Conservation (phyloP, 2,329 filamentous ascomycete species). For the Clonostachys byssicola region DNA sequence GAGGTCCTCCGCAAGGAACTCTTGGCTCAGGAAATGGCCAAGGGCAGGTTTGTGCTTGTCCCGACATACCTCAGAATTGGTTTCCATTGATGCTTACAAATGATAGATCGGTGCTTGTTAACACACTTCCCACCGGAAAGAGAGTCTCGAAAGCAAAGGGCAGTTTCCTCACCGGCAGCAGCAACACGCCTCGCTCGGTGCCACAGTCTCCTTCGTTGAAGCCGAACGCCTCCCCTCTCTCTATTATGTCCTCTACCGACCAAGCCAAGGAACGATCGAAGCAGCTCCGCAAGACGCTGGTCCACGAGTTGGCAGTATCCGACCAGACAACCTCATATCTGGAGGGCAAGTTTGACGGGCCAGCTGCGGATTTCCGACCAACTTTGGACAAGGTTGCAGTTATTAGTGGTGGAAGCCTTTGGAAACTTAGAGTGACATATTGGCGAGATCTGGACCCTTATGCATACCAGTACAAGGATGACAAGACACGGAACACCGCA, state of each 20-base stretch:
- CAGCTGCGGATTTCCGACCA: constrained; percentile 47
- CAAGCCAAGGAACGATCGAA: constrained; percentile 48
- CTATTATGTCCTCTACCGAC: constrained; percentile 46
- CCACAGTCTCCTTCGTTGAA: constrained; percentile 47
- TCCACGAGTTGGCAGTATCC: constrained; percentile 56
- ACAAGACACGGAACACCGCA: constrained; percentile 52
- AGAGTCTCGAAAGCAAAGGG: constrained; percentile 13
- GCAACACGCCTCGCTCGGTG: not conserved
- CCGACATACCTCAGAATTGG: too few relatives aligned
- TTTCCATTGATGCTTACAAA: too few relatives aligned
- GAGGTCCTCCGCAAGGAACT: constrained; percentile 40
- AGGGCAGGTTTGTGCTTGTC: constrained; percentile 21
- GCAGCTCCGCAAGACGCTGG: constrained; percentile 46
- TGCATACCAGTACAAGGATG: constrained; percentile 51
- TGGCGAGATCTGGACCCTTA: constrained; percentile 64
- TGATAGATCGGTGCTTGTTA: constrained; percentile 25
- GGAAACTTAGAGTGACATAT: constrained; percentile 49
- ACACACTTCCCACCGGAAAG: constrained; percentile 22
- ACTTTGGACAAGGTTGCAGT: constrained; percentile 57
- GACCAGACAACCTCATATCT: constrained; percentile 47
- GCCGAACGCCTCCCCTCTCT: constrained; percentile 47
- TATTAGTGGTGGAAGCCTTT: constrained; percentile 41
- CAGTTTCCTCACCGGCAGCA: constrained; percentile 13
- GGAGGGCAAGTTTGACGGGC: constrained; percentile 42
- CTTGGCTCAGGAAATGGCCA: constrained; percentile 25